phyloP scores from a whole-genome alignment of 257 asterid species.

The Petrea volubilis region DNA sequence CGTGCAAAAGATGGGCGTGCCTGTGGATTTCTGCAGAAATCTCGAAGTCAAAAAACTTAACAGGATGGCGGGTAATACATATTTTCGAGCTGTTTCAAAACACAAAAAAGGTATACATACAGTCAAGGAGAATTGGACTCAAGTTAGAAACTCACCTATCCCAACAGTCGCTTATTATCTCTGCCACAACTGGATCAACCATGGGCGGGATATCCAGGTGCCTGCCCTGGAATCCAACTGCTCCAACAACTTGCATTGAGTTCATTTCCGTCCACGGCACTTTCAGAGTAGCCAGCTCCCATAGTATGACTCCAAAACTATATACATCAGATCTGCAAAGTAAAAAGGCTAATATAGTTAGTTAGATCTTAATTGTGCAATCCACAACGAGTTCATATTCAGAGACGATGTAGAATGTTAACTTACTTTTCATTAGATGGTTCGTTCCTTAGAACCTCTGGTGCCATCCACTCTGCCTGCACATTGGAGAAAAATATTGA shows the following conservation, averaged over 20 bases:
- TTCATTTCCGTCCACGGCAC: conserved; percentile 97
- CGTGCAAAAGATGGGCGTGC: conserved; percentile 88
- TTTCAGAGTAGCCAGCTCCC: conserved; percentile 92
- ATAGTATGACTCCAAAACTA: conserved; percentile 91
- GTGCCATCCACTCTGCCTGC: conserved; percentile 99
- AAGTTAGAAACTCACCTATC: conserved; percentile 50
- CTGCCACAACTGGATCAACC: conserved; percentile 76
- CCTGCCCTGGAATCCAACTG: conserved; percentile 92
- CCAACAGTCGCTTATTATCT: conserved; percentile 84
- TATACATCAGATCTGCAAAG: conserved; percentile 87
- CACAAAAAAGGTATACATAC: neutral
- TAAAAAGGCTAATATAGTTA: conserved; percentile 4
- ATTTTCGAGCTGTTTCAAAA: neutral
- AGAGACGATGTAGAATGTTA: conserved; percentile 1
- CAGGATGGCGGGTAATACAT: neutral
- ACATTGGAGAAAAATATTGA: conserved; percentile 21
- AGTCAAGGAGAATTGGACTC: neutral
- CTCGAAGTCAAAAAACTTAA: neutral
- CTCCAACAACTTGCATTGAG: conserved; percentile 99
- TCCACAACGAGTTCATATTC: neutral
- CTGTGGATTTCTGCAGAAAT: conserved; percentile 64
- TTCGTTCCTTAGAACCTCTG: conserved; percentile 93
- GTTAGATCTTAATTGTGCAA: conserved; percentile 1
- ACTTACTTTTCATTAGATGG: conserved; percentile 96
- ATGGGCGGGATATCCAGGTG: conserved; percentile 71